These are phyloP conservation scores for Verticillium klebahnii DNA, from an alignment of 2,329 filamentous ascomycete species.

Conservation along the genomic window DNA sequence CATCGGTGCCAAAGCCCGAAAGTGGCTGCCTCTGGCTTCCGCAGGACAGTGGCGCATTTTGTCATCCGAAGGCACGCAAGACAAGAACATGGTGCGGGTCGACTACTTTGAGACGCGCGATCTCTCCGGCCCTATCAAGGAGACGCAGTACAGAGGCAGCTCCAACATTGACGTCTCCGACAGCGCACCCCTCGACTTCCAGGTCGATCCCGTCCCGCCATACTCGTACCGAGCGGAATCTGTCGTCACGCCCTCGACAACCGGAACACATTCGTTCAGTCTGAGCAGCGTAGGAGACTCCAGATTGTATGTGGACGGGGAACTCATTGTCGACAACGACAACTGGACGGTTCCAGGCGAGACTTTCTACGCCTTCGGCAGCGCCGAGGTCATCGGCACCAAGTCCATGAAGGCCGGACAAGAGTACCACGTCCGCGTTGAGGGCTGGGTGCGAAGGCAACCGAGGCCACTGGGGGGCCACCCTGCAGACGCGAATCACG, in stretches of 20 bases:
- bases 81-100: background rate
- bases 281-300: constrained; percentile 13
- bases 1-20: background rate
- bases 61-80: background rate
- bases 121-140: background rate
- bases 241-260: constrained; percentile 17
- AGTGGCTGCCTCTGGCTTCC: background rate
- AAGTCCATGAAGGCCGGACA: constrained; percentile 7
- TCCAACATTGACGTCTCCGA: background rate
- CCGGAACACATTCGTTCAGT: constrained; percentile 22
- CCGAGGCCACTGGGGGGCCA: background rate
- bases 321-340: constrained; percentile 39
- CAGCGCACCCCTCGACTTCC: background rate
- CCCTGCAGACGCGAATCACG: background rate
- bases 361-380: constrained; percentile 16
- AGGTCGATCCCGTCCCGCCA: background rate
- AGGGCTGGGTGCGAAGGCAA: constrained; percentile 3
- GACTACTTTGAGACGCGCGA: background rate
- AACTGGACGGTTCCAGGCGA: constrained; percentile 37
- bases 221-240: background rate
- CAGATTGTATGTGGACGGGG: constrained; percentile 25
- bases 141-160: background rate
- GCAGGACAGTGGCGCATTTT: background rate
- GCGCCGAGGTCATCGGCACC: constrained; percentile 7
- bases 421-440: constrained; percentile 10